phyloP scores from a whole-genome alignment of 345 rosid species.

The Lepidium africanum region DNA sequence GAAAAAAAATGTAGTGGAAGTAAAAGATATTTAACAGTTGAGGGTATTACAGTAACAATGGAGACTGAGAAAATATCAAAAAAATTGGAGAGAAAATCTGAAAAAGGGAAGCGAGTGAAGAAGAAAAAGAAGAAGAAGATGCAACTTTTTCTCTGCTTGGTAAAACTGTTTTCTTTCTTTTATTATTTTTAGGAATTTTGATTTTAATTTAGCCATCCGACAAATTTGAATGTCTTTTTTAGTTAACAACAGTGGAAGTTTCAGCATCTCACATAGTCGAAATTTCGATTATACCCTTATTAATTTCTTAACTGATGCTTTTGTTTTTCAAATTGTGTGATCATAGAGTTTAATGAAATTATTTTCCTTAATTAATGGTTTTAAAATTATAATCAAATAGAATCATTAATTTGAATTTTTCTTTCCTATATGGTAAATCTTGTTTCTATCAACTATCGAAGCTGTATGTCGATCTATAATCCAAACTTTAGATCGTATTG shows the following conservation, averaged over 20 bases:
- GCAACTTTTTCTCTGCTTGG: slow-evolving; percentile 15
- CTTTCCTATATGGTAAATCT: too few relatives aligned
- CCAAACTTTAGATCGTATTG: too few relatives aligned
- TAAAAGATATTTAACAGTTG: neutral
- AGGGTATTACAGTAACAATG: slow-evolving; percentile 9
- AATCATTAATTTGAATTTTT: neutral
- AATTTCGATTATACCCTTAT: neutral
- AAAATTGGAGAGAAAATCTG: slow-evolving; percentile 9
- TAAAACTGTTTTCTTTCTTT: slow-evolving; percentile 23
- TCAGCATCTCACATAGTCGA: slow-evolving; percentile 4
- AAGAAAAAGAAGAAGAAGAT: neutral
- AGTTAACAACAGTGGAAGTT: slow-evolving; percentile 16
- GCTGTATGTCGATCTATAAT: too few relatives aligned
- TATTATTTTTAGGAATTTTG: neutral
- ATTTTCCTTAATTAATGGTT: slow-evolving; percentile 4
- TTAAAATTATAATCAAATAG: neutral
- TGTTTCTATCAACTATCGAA: too few relatives aligned
- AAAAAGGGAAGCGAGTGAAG: neutral
- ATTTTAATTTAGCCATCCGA: slow-evolving; percentile 8
- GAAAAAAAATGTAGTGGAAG: neutral
- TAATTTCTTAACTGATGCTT: slow-evolving; percentile 4
- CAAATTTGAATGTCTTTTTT: slow-evolving; percentile 24
- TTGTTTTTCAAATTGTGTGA: slow-evolving; percentile 7
- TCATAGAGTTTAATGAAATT: slow-evolving; percentile 10
- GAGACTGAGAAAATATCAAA: slow-evolving; percentile 1